These are phyloP conservation scores for Cryphonectria naterciae DNA, from an alignment of 2,329 filamentous ascomycete species.

Conservation along the genomic window DNA sequence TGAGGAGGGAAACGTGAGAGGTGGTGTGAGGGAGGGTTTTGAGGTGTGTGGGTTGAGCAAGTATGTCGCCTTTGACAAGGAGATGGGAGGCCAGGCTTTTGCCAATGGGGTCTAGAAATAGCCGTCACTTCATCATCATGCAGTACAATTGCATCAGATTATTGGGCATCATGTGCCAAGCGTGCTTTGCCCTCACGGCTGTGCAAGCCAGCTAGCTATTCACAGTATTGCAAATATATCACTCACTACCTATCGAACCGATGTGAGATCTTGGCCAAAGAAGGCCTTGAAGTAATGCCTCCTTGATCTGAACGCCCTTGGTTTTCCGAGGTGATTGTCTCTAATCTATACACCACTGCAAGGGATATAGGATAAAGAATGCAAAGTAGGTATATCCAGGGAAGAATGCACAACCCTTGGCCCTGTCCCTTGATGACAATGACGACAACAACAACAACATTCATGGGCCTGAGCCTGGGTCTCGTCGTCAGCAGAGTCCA, in stretches of 20 bases:
- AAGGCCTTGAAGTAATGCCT: background rate
- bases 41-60: constrained; percentile 37
- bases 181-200: background rate
- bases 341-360: constrained; percentile 11
- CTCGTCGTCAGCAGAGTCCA: constrained; percentile 1
- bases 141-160: background rate
- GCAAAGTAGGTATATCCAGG: background rate
- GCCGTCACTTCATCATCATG: background rate
- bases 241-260: background rate
- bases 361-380: constrained; percentile 4
- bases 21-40: constrained; percentile 38
- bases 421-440: background rate
- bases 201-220: background rate
- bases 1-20: constrained; percentile 34
- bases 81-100: constrained; percentile 37
- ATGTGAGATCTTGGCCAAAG: background rate
- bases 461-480: background rate
- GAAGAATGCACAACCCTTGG: background rate
- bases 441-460: background rate
- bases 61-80: constrained; percentile 37
- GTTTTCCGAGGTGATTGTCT: constrained; percentile 11
- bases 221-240: background rate
- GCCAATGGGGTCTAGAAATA: constrained; percentile 34
- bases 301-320: background rate
- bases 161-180: background rate